phyloP scores from a whole-genome alignment of 352 stramenopile genomes.

The Pythium brachiatum region DNA sequence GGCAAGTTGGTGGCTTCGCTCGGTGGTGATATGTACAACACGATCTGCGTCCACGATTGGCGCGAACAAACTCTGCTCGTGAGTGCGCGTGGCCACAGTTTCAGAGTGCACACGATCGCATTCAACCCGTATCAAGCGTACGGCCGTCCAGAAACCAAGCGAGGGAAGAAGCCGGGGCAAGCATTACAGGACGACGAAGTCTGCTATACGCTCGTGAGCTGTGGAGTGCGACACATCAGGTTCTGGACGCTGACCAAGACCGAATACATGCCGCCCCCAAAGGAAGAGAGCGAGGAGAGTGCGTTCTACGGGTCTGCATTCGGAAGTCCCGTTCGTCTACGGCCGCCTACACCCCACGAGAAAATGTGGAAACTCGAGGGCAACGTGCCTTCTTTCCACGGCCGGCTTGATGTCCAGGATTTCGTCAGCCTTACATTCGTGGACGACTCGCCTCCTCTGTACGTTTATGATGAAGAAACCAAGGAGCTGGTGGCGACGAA shows the following conservation, averaged over 20 bases:
- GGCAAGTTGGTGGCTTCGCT: slow-evolving; percentile 66
- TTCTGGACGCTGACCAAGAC: slow-evolving; percentile 72
- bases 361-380: slow-evolving; percentile 77
- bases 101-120: slow-evolving; percentile 56
- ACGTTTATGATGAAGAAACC: slow-evolving; percentile 47
- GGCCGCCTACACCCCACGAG: slow-evolving; percentile 50
- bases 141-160: slow-evolving; percentile 47
- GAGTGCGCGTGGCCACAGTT: slow-evolving; percentile 60
- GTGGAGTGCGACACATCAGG: slow-evolving; percentile 66
- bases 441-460: slow-evolving; percentile 62
- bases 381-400: slow-evolving; percentile 69
- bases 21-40: slow-evolving; percentile 75
- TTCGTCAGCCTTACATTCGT: slow-evolving; percentile 67
- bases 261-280: slow-evolving; percentile 40
- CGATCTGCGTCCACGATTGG: slow-evolving; percentile 76
- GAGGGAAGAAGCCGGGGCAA: slow-evolving; percentile 51
- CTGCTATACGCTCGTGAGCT: slow-evolving; percentile 74
- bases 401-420: slow-evolving; percentile 63
- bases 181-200: slow-evolving; percentile 64
- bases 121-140: slow-evolving; percentile 78
- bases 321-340: slow-evolving; percentile 42
- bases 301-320: slow-evolving; percentile 65
- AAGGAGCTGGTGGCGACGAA: slow-evolving; percentile 46
- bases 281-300: slow-evolving; percentile 49
- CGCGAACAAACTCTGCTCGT: slow-evolving; percentile 51